Evolutionary conservation across 1,139 yeast genomes (phyloP), one percentile per base, ranked within the genome.

Genomic region (Candida sp.): DNA sequence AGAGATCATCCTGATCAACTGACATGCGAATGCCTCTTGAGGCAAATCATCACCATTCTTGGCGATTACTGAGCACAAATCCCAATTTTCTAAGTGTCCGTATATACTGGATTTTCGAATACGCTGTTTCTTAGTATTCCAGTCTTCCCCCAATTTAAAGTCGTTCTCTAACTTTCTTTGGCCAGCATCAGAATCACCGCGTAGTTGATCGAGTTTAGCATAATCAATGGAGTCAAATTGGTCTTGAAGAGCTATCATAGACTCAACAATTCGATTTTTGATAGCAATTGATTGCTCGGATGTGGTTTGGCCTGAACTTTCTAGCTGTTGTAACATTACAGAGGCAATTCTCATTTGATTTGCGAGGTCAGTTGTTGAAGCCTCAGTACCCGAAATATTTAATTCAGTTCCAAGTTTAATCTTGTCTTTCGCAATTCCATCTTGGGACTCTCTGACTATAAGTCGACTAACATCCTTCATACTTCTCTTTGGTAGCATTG

Each of bases 11-110:
- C 87, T 83, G 40, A 93, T 91, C 33, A 93, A 63, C 59, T 93
- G 99, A 52, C 97, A 90, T 0, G 99, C 99, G 71, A 93, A 90
- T 0, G 99, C 97, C 60, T 93, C 99, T 60, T 93, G 99, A 21
- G 97, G 87, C 42, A 93, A 64, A 62, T 93, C 99, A 56, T 87
- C 93, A 27, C 99, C 99, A 40, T 96, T 91, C 58, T 93, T 93
- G 6, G 93, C 97, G 58, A 93, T 93, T 3, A 91, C 97, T 0
- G 97, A 90, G 53, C 93, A 89, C 34, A 93, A 63, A 48, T 93
- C 98, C 99, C 99, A 93, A 60, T 89, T 87, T 30, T 84, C 86
- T 25, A 86, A 63, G 58, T 90, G 95, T 0, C 99, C 99, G 58
- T 73, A 90, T 5, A 81, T 79, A 45, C 96, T 87, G 4, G 85